A percentile compares a stretch with the other conserved stretches of the same genome.
Evolutionary conservation across 2,329 filamentous ascomycete genomes (phyloP).

Genomic region (Aspergillus piperis): DNA sequence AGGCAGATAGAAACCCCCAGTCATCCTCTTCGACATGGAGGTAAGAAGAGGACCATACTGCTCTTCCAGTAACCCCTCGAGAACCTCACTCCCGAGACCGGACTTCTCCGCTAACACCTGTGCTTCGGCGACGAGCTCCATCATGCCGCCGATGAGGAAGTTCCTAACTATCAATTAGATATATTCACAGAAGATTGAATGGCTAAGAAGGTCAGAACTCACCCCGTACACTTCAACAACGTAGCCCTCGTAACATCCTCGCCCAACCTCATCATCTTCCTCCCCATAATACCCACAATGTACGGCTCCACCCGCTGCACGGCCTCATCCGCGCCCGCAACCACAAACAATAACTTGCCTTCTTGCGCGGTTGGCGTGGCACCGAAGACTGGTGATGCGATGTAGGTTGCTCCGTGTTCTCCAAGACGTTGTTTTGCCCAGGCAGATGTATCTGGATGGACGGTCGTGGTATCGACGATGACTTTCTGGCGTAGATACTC

Average conservation of each 20-base stretch:
- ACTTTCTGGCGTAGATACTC: neutral
- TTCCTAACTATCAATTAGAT: constrained; percentile 10
- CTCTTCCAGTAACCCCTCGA: constrained; percentile 31
- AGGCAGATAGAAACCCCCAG: constrained; percentile 30
- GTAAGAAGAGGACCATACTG: constrained; percentile 33
- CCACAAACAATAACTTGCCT: neutral
- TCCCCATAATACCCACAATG: constrained; percentile 6
- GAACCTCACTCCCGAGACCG: constrained; percentile 23
- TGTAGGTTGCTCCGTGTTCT: neutral
- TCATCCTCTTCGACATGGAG: constrained; percentile 32
- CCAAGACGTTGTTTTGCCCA: neutral
- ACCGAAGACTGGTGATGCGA: neutral
- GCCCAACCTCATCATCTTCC: constrained; percentile 2
- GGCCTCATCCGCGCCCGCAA: neutral
- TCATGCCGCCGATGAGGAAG: constrained; percentile 23
- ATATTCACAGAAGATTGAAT: neutral
- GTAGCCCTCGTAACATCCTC: constrained; percentile 1
- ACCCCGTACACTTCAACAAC: constrained; percentile 8
- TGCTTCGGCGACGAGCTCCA: constrained; percentile 33
- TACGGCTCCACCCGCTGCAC: constrained; percentile 2
- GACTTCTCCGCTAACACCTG: constrained; percentile 36
- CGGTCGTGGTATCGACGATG: neutral
- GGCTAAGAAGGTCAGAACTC: neutral
- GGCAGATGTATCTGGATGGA: neutral
- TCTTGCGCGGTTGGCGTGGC: neutral